phyloP scores from a whole-genome alignment of 2,329 filamentous ascomycete genomes.

The Sclerotinia glacialis region DNA sequence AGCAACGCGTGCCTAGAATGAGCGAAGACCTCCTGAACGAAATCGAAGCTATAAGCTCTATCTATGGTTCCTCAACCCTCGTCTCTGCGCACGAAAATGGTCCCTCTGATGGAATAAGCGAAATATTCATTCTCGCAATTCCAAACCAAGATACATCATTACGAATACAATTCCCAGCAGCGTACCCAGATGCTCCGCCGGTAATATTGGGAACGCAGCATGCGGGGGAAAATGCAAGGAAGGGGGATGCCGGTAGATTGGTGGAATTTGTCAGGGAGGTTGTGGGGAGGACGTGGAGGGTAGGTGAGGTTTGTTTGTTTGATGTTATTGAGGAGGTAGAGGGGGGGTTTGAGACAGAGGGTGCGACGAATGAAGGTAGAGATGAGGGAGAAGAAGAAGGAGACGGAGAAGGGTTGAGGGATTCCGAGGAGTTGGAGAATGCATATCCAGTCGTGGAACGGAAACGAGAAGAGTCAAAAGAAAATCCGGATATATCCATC shows the following conservation, averaged over 20 bases:
- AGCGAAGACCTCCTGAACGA: constrained; percentile 61
- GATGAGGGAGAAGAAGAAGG: not conserved
- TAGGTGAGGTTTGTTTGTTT: constrained; percentile 81
- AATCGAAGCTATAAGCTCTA: constrained; percentile 78
- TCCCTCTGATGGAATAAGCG: constrained; percentile 32
- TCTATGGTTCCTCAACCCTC: constrained; percentile 70
- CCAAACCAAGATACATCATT: constrained; percentile 57
- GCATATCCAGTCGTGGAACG: not conserved
- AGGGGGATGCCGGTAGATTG: constrained; percentile 69
- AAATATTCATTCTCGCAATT: constrained; percentile 61
- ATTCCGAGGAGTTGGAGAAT: not conserved
- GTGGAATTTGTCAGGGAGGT: constrained; percentile 67
- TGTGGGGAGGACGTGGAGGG: constrained; percentile 64
- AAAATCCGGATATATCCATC: constrained; percentile 9
- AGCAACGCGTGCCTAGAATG: constrained; percentile 30
- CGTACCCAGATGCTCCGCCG: constrained; percentile 75
- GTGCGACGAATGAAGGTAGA: too few species aligned
- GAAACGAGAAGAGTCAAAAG: constrained; percentile 26
- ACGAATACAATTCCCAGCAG: constrained; percentile 63
- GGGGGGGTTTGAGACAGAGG: constrained; percentile 27
- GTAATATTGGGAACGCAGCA: constrained; percentile 74
- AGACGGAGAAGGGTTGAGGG: not conserved
- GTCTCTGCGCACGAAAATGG: constrained; percentile 38
- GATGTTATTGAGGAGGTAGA: constrained; percentile 79
- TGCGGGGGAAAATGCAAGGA: constrained; percentile 63